phyloP scores from a whole-genome alignment of 176 grass and related monocot genomes.

The Musa schizocarpa region DNA sequence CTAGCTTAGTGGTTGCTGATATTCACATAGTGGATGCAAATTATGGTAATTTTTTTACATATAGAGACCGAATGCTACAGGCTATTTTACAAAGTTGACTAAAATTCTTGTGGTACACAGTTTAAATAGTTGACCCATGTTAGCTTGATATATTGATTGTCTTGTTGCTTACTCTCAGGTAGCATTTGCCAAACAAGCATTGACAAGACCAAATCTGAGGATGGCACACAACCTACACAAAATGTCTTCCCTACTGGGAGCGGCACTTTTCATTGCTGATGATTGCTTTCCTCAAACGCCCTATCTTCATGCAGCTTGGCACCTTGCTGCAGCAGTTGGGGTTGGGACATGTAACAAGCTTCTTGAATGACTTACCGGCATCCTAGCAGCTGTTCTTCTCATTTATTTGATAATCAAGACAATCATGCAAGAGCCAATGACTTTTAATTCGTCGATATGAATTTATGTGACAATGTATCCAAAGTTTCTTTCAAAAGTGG shows the following conservation, averaged over 20 bases:
- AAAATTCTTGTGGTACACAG: too few relatives aligned
- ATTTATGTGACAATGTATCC: too few relatives aligned
- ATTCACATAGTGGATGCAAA: too few relatives aligned
- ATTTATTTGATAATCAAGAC: too few relatives aligned
- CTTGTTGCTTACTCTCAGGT: constrained; percentile 32
- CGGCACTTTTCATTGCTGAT: constrained; percentile 71
- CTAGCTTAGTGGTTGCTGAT: too few relatives aligned
- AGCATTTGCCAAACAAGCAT: constrained; percentile 72
- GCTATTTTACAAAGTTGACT: too few relatives aligned
- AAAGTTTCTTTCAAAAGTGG: too few relatives aligned
- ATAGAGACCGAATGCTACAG: too few relatives aligned
- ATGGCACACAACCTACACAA: constrained; percentile 82
- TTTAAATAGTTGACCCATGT: too few relatives aligned
- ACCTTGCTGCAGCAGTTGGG: constrained; percentile 80
- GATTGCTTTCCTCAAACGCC: constrained; percentile 63
- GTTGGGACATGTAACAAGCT: constrained; percentile 83
- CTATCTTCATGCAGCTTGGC: constrained; percentile 91
- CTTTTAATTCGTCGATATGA: too few relatives aligned
- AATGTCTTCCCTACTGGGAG: constrained; percentile 74
- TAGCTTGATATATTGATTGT: not conserved
- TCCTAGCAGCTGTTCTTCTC: not conserved
- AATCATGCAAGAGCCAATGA: too few relatives aligned
- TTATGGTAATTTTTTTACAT: too few relatives aligned
- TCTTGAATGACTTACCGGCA: constrained; percentile 45
- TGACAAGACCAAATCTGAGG: constrained; percentile 60